Evolutionary conservation across 2,329 filamentous ascomycete genomes (phyloP).

Genomic region (Diaporthe sp.): DNA sequence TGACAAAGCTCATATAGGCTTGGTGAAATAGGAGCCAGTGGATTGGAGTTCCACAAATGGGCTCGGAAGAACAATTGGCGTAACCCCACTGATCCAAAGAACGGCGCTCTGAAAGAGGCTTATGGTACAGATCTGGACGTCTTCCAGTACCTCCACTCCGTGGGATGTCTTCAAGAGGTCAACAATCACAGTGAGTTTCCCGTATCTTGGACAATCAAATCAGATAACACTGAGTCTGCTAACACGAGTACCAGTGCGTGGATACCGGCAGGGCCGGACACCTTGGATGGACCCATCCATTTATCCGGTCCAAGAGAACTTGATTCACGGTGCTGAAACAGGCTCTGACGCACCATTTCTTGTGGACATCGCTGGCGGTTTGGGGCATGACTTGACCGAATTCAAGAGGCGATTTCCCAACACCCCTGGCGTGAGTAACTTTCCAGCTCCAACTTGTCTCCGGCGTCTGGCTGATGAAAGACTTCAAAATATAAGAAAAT

Average conservation of each 20-base stretch:
- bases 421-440: conserved; percentile 41
- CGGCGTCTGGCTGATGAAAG: conserved; percentile 39
- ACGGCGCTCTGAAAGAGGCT: conserved; percentile 4
- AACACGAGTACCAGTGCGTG: conserved; percentile 41
- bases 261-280: conserved; percentile 49
- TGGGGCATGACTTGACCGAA: conserved; percentile 52
- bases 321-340: conserved; percentile 46
- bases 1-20: neutral
- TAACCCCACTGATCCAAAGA: conserved; percentile 6
- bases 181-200: neutral
- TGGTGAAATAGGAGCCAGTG: conserved; percentile 21
- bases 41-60: conserved; percentile 13
- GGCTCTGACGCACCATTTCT: conserved; percentile 44
- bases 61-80: conserved; percentile 19
- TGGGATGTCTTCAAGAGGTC: conserved; percentile 9
- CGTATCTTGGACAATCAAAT: neutral
- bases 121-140: conserved; percentile 15
- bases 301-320: conserved; percentile 49
- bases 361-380: conserved; percentile 52
- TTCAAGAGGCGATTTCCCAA: conserved; percentile 43
- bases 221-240: neutral
- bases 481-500: conserved; percentile 29
- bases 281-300: conserved; percentile 50
- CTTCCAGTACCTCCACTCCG: conserved; percentile 5
- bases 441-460: conserved; percentile 41